A percentile compares a stretch with the other conserved stretches of the same genome.
Conservation (phyloP, 208 protist species). For the Acanthamoeba royreba region DNA sequence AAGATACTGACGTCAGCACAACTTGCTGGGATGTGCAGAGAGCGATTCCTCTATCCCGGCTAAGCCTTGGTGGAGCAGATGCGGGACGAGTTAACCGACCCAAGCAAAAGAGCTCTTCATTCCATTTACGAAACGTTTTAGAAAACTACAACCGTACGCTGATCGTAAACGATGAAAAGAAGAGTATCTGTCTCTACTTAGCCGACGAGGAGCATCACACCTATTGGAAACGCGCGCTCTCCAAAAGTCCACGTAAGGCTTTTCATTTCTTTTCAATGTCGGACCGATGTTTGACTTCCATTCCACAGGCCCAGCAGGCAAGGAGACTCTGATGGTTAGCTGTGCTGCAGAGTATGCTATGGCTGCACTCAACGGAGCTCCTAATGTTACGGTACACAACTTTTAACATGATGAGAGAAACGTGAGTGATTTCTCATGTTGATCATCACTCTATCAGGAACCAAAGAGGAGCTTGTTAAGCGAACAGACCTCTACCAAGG, state of each 20-base stretch:
- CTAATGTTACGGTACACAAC: not conserved
- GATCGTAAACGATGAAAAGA: not conserved
- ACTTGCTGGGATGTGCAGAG: not conserved
- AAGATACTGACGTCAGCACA: not conserved
- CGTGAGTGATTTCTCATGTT: too few relatives aligned
- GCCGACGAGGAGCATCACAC: not conserved
- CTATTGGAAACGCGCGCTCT: not conserved
- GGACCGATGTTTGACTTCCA: not conserved
- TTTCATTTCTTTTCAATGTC: too few relatives aligned
- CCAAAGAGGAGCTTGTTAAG: not conserved
- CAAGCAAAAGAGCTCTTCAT: conserved; percentile 2
- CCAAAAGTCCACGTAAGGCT: too few relatives aligned
- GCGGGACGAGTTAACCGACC: not conserved
- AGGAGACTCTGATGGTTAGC: not conserved
- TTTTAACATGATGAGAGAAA: too few relatives aligned
- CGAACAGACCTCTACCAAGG: not conserved
- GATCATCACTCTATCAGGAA: too few relatives aligned
- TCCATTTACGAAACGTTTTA: not conserved
- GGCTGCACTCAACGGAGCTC: not conserved
- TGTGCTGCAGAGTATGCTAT: not conserved
- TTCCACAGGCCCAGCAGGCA: not conserved
- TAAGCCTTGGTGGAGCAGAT: not conserved
- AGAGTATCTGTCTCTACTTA: not conserved
- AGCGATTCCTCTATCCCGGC: not conserved
- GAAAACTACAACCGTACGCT: not conserved